Base-by-base conservation (phyloP, 2,329 filamentous ascomycete genomes). In the Aspergillus sp. region DNA sequence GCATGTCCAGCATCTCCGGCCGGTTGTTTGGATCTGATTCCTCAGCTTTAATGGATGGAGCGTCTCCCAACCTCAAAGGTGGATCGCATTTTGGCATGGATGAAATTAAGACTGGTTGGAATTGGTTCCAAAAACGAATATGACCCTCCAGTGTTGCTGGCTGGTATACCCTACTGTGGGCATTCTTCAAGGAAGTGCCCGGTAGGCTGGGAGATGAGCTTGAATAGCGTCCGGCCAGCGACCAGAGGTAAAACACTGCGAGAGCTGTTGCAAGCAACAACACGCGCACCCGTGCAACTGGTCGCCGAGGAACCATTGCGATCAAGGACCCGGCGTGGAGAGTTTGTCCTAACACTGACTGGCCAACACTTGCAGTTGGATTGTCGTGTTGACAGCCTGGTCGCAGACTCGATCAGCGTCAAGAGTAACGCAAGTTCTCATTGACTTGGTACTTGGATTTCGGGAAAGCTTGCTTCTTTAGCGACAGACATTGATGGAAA, bases 91-190 rank as follows among this genome's bases (percentile, higher is more conserved):
- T 64, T 1, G 73, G 74, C 21, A 62, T 63, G 50, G 74, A 63
- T n/a, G 62, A 57, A 9, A 66, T 64, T n/a, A 77, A 61, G 8
- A 73, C 59, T 1, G 66, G 61, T 37, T 73, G 67, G 33, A 77
- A 71, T 17, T 67, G 62, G 7, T 56, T 64, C 73, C 74, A 77
- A 57, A 76, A 75, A 14, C 62, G 52, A 19, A 65, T 63, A 58
- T 72, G 69, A 11, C 63, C 62, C 37, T 59, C 58, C 25, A 54
- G 27, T 33, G n/a, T 5, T 33, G 41, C 15, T 27, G 43, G 21
- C 12, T 61, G 44, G 19, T 55, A 51, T 9, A 12, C 33, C 15
- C 21, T 37, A 40, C 21, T 27, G 39, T 48, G 35, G 9, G 17
- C 27, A 31, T n/a, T 23, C 11, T 44, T 23, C 6, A 43, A 27